A percentile compares a stretch with the other conserved stretches of the same genome.
Evolutionary conservation across 371 early-diverging fungal genomes (phyloP).

Genomic region (Mucor velutinosus): DNA sequence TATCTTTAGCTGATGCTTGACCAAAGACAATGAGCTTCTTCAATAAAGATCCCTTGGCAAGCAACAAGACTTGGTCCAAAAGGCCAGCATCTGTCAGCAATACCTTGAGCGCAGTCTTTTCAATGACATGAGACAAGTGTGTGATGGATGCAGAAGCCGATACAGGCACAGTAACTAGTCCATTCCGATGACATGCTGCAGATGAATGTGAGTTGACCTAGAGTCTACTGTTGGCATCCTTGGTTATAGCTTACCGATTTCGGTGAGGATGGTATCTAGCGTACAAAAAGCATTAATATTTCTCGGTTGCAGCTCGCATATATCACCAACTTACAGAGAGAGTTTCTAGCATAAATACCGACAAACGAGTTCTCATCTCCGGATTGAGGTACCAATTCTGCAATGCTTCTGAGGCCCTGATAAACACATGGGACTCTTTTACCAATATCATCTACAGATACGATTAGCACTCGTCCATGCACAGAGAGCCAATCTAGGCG

Average conservation of each 20-base stretch:
- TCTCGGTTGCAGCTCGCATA: neutral
- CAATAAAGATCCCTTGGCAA: conserved; percentile 22
- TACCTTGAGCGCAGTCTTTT: conserved; percentile 30
- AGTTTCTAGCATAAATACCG: conserved; percentile 53
- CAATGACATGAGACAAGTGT: conserved; percentile 32
- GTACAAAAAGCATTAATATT: neutral
- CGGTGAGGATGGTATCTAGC: conserved; percentile 38
- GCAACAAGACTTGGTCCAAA: conserved; percentile 22
- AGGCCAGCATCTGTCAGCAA: conserved; percentile 30
- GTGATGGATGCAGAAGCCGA: conserved; percentile 31
- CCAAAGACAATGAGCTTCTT: conserved; percentile 37
- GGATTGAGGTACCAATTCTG: conserved; percentile 45
- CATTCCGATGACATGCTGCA: conserved; percentile 41
- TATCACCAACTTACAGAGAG: conserved; percentile 39
- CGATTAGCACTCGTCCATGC: neutral
- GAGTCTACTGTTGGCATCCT: neutral
- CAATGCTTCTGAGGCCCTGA: conserved; percentile 31
- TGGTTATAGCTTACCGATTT: conserved; percentile 29
- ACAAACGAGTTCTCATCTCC: conserved; percentile 49
- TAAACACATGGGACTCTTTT: conserved; percentile 22
- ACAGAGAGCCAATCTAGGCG: too few species aligned
- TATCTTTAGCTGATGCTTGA: conserved; percentile 13
- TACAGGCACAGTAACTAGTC: conserved; percentile 51
- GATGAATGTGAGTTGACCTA: neutral
- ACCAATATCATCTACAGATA: conserved; percentile 23